phyloP scores from a whole-genome alignment of 805 yeast genomes.

The Kodamaea nitidulidarum region DNA sequence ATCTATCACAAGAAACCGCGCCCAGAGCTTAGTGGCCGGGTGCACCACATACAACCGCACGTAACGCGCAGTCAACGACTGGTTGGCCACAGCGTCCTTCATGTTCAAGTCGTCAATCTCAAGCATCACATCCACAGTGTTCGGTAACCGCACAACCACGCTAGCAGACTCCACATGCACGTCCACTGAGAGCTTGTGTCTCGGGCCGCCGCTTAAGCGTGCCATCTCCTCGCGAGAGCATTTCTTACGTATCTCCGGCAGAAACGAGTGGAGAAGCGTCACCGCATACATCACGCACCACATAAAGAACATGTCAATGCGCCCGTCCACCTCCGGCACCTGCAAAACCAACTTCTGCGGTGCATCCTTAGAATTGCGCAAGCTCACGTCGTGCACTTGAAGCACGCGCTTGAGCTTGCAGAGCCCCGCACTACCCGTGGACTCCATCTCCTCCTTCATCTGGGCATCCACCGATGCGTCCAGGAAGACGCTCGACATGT shows the following conservation, averaged over 20 bases:
- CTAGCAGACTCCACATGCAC: conserved; percentile 31
- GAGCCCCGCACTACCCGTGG: conserved; percentile 8
- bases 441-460: conserved; percentile 11
- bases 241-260: conserved; percentile 28
- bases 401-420: conserved; percentile 34
- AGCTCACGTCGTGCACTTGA: conserved; percentile 20
- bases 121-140: conserved; percentile 42
- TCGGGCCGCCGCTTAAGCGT: conserved; percentile 15
- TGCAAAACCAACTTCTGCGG: conserved; percentile 23
- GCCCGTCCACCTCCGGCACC: conserved; percentile 36
- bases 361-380: conserved; percentile 11
- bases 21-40: conserved; percentile 45
- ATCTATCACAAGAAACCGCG: conserved; percentile 33
- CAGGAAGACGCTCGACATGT: conserved; percentile 30
- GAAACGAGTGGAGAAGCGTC: conserved; percentile 29
- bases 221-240: conserved; percentile 25
- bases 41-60: conserved; percentile 46
- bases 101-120: conserved; percentile 38
- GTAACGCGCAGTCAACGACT: conserved; percentile 28
- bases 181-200: conserved; percentile 27
- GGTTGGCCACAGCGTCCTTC: conserved; percentile 23
- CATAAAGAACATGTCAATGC: conserved; percentile 36
- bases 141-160: conserved; percentile 43
- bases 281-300: conserved; percentile 41
- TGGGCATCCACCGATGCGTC: conserved; percentile 12